A percentile compares a stretch with the other conserved stretches of the same genome.
Evolutionary conservation across 176 grass and related monocot species (phyloP).

Genomic region (Aegilops longissima): DNA sequence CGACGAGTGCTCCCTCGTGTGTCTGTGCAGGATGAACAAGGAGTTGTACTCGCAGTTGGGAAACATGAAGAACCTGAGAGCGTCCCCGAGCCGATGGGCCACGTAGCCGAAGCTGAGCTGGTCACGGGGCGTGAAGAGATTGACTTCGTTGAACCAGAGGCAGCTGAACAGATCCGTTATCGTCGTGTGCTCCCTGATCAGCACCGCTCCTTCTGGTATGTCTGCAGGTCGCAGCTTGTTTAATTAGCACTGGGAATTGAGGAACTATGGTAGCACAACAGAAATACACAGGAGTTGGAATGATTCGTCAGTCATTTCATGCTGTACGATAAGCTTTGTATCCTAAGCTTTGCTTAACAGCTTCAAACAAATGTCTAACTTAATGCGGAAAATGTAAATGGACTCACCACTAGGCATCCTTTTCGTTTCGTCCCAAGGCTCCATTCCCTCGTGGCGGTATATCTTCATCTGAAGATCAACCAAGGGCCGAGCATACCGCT

Average conservation of each 20-base stretch:
- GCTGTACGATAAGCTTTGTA: neutral
- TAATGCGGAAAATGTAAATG: neutral
- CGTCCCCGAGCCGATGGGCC: conserved; percentile 49
- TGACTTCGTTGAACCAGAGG: conserved; percentile 99
- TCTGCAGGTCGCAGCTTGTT: conserved; percentile 43
- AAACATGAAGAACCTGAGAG: conserved; percentile 91
- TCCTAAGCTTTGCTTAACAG: neutral
- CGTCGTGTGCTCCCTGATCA: conserved; percentile 89
- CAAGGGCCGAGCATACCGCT: conserved; percentile 88
- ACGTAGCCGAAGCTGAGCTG: conserved; percentile 98
- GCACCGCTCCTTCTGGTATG: conserved; percentile 86
- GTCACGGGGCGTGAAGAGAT: conserved; percentile 91
- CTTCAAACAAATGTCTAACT: neutral
- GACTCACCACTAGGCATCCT: conserved; percentile 64
- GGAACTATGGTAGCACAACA: neutral
- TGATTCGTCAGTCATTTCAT: neutral
- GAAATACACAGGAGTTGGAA: neutral
- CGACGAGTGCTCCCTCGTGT: conserved; percentile 87
- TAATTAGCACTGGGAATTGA: neutral
- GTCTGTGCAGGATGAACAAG: conserved; percentile 82
- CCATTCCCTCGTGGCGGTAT: conserved; percentile 86
- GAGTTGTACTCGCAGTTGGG: conserved; percentile 99
- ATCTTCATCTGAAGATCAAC: conserved; percentile 99
- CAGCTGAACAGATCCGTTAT: conserved; percentile 82
- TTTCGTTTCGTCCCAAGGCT: conserved; percentile 71